Percentiles rank a stretch among this genome's conserved stretches.
Conservation (phyloP, 352 stramenopile genomes). For the Globisporangium camurandrum region DNA sequence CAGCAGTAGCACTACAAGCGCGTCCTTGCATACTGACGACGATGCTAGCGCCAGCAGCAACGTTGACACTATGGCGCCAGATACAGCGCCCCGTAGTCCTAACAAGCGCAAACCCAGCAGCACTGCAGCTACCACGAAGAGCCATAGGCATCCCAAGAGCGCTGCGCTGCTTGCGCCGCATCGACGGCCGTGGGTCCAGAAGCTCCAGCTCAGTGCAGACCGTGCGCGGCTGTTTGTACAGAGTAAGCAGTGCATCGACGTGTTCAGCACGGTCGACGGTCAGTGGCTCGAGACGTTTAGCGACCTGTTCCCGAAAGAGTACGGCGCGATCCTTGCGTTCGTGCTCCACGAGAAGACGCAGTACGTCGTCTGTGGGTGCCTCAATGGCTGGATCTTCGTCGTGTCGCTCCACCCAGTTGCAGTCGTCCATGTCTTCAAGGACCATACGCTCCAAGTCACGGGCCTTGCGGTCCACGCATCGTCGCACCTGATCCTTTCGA, state of each 20-base stretch:
- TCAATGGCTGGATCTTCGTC: slow-evolving; percentile 44
- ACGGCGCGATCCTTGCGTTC: slow-evolving; percentile 57
- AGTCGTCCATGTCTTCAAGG: slow-evolving; percentile 57
- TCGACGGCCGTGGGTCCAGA: slow-evolving; percentile 34
- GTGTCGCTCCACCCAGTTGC: slow-evolving; percentile 49
- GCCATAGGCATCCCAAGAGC: slow-evolving; percentile 11
- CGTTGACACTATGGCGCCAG: no score
- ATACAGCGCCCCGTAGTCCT: neutral
- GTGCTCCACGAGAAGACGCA: slow-evolving; percentile 60
- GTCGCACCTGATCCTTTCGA: slow-evolving; percentile 55
- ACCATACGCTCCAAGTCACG: slow-evolving; percentile 56
- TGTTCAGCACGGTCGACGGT: slow-evolving; percentile 45
- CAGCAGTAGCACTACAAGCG: neutral
- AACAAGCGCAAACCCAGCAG: neutral
- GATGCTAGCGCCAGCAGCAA: neutral
- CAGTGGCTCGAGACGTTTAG: slow-evolving; percentile 39
- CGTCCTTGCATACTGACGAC: neutral
- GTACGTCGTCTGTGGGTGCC: slow-evolving; percentile 54
- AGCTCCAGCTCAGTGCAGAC: slow-evolving; percentile 37
- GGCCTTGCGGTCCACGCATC: slow-evolving; percentile 38
- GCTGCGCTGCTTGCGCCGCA: slow-evolving; percentile 1
- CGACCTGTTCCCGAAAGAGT: slow-evolving; percentile 38
- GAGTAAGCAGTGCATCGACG: slow-evolving; percentile 35
- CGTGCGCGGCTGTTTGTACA: slow-evolving; percentile 39
- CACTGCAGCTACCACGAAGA: slow-evolving; percentile 5